Evolutionary conservation across 352 stramenopile species (phyloP).

Genomic region (Pythium coloratum): DNA sequence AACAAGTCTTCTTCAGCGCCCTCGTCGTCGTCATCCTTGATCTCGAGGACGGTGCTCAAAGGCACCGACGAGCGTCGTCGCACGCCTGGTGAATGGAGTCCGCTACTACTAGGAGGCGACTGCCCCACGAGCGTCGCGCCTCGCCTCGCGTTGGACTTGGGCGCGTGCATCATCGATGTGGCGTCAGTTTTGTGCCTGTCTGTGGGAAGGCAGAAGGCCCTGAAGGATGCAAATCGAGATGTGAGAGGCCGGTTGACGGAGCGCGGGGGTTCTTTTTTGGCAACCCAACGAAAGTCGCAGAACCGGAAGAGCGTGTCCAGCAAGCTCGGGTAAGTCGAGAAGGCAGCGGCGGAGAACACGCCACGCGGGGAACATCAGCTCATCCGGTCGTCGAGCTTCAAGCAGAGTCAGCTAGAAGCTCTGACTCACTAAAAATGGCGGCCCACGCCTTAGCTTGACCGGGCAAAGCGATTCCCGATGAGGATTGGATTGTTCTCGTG

Average conservation of each 20-base stretch:
- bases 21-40: constrained; percentile 25
- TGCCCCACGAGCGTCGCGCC: background rate
- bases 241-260: background rate
- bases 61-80: constrained; percentile 22
- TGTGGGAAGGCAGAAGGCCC: background rate
- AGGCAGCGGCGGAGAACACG: constrained; percentile 1
- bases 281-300: background rate
- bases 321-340: background rate
- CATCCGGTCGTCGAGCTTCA: constrained; percentile 3
- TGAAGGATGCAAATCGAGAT: constrained; percentile 3
- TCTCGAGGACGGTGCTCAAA: constrained; percentile 22
- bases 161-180: background rate
- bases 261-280: constrained; percentile 2
- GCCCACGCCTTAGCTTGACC: background rate
- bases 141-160: background rate
- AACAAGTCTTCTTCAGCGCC: constrained; percentile 18
- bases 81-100: constrained; percentile 13
- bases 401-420: background rate
- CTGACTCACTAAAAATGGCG: background rate
- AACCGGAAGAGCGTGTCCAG: background rate
- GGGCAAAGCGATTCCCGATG: background rate
- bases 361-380: constrained; percentile 1
- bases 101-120: background rate
- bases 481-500: constrained; percentile 3
- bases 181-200: background rate